phyloP scores from a whole-genome alignment of 805 yeast genomes.

The Suhomyces prunicola region DNA sequence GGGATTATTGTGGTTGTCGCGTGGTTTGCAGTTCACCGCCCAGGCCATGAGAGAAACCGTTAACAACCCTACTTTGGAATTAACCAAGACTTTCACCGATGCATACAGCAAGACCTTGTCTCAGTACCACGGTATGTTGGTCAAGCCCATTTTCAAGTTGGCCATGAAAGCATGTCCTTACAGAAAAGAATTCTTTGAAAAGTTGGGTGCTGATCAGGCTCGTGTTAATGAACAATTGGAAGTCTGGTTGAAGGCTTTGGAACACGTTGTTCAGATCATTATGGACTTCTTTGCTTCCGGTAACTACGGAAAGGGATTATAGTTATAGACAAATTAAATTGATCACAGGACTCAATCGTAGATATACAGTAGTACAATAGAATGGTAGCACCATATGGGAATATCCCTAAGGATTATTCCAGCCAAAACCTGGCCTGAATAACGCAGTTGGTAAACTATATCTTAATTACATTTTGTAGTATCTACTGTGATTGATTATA shows the following conservation, averaged over 20 bases:
- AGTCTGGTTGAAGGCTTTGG: conserved; percentile 76
- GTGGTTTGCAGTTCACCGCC: conserved; percentile 90
- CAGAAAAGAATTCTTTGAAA: conserved; percentile 77
- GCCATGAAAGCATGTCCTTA: conserved; percentile 97
- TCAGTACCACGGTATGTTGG: conserved; percentile 75
- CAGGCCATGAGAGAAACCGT: conserved; percentile 81
- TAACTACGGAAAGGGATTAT: conserved; percentile 85
- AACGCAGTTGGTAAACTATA: not conserved
- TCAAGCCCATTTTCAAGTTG: conserved; percentile 83
- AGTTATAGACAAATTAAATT: conserved; percentile 12
- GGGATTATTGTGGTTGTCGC: conserved; percentile 81
- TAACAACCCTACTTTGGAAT: conserved; percentile 58
- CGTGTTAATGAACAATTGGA: conserved; percentile 63
- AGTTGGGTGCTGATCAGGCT: conserved; percentile 73
- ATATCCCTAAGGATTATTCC: too few relatives aligned
- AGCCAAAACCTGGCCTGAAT: not conserved
- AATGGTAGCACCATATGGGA: too few relatives aligned
- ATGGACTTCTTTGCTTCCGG: conserved; percentile 75
- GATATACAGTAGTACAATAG: too few relatives aligned
- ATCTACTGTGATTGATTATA: too few relatives aligned
- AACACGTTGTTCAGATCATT: conserved; percentile 67
- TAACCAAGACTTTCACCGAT: conserved; percentile 74
- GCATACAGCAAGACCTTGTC: conserved; percentile 80
- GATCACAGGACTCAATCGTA: not conserved
- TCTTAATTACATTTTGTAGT: not conserved